Conservation (phyloP, 228 moss, liverwort and hornwort species). For the Sphagnum magellanicum region DNA sequence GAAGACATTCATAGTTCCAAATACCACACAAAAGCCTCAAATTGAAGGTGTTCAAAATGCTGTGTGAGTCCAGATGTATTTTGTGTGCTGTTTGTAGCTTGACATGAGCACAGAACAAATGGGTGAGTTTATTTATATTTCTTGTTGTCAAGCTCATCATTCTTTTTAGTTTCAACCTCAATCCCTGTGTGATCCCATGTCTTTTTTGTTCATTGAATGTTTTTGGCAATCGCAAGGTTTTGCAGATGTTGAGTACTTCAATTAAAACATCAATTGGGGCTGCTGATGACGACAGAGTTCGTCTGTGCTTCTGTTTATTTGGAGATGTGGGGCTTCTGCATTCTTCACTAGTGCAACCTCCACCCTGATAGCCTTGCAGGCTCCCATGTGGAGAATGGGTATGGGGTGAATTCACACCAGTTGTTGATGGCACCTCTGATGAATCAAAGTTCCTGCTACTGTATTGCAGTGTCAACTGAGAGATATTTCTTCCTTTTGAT, state of each 20-base stretch:
- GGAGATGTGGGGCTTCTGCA: slow-evolving; percentile 42
- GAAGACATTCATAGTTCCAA: too few species aligned
- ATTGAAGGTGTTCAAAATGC: too few species aligned
- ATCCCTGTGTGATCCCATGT: slow-evolving; percentile 28
- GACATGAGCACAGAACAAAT: too few species aligned
- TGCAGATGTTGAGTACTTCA: too few species aligned
- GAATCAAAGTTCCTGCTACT: slow-evolving; percentile 61
- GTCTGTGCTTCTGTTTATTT: slow-evolving; percentile 18
- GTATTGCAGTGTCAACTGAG: slow-evolving; percentile 43
- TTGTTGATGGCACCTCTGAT: slow-evolving; percentile 60
- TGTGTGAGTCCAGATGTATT: too few species aligned
- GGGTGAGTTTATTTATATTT: too few species aligned
- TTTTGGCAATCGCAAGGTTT: slow-evolving; percentile 4
- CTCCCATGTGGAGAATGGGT: slow-evolving; percentile 31
- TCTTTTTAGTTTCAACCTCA: slow-evolving; percentile 29
- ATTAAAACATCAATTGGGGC: slow-evolving; percentile 20
- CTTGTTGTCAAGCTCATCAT: too few species aligned
- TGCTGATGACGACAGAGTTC: slow-evolving; percentile 35
- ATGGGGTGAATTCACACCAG: slow-evolving; percentile 19
- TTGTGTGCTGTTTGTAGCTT: too few species aligned
- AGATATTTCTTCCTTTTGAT: slow-evolving; percentile 15
- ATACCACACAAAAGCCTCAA: too few species aligned
- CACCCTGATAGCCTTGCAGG: slow-evolving; percentile 51
- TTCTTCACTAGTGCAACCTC: slow-evolving; percentile 43
- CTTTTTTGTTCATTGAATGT: slow-evolving; percentile 23